phyloP scores from a whole-genome alignment of 345 rosid genomes.

The Lagerstroemia speciosa region DNA sequence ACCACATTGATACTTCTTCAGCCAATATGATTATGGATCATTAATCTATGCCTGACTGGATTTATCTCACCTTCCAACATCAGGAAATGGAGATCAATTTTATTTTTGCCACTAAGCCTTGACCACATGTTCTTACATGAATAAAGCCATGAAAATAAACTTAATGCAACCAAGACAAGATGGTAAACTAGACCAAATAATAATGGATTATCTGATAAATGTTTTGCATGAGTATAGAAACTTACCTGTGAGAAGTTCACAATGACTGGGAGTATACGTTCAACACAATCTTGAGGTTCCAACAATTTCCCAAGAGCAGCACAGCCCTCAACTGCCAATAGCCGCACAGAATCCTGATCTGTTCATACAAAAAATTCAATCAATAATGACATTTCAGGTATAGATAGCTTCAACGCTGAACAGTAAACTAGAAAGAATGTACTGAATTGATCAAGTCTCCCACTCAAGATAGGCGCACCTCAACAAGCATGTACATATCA shows the following conservation, averaged over 20 bases:
- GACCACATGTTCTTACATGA: background rate
- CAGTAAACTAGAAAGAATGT: background rate
- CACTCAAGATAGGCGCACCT: background rate
- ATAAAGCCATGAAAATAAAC: background rate
- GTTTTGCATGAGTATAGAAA: background rate
- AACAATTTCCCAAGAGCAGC: conserved; percentile 93
- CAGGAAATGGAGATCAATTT: background rate
- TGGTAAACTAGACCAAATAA: background rate
- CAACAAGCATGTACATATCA: background rate
- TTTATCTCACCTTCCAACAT: background rate
- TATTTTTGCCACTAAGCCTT: background rate
- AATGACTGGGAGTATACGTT: conserved; percentile 80
- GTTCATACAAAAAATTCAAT: conserved; percentile 11
- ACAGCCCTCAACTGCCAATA: conserved; percentile 95
- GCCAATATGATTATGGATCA: background rate
- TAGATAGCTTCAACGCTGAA: background rate
- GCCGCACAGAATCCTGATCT: conserved; percentile 97
- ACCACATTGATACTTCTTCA: background rate
- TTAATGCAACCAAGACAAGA: background rate
- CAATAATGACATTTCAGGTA: background rate
- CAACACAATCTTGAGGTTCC: conserved; percentile 86
- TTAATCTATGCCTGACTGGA: background rate
- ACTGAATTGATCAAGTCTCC: background rate
- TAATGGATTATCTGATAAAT: background rate
- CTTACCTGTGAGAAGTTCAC: conserved; percentile 91